These are phyloP conservation scores for Pythium sukuiense DNA, from an alignment of 352 stramenopile genomes.

Conservation along the genomic window DNA sequence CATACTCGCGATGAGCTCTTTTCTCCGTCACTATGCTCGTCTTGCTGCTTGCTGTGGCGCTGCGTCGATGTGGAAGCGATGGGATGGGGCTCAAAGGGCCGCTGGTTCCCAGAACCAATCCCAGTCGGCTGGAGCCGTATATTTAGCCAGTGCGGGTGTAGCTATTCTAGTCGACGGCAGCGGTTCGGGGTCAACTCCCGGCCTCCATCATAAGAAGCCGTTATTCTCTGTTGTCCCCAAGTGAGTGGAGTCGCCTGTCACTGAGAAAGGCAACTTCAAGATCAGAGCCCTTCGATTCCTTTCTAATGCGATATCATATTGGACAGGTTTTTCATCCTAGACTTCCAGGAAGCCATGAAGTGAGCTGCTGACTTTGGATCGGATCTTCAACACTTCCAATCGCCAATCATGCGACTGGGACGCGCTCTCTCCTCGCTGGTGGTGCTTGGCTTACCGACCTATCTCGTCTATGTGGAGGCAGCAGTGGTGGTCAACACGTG, in stretches of 20 bases:
- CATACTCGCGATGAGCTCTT: slow-evolving; percentile 27
- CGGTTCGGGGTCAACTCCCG: background rate
- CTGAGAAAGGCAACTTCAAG: slow-evolving; percentile 17
- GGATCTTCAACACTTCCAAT: background rate
- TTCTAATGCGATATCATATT: slow-evolving; percentile 12
- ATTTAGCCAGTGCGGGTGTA: background rate
- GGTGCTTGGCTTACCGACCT: background rate
- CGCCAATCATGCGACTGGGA: background rate
- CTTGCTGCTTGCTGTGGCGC: background rate
- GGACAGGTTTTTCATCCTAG: background rate
- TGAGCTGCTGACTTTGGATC: background rate
- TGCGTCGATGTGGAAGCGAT: background rate
- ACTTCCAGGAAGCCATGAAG: slow-evolving; percentile 1
- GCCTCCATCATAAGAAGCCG: slow-evolving; percentile 1
- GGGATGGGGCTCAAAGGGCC: background rate
- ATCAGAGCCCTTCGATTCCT: slow-evolving; percentile 15
- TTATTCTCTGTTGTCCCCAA: background rate
- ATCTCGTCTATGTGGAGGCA: slow-evolving; percentile 1
- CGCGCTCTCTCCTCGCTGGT: background rate
- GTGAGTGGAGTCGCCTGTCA: background rate
- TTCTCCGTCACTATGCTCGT: background rate
- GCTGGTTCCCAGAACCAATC: slow-evolving; percentile 2
- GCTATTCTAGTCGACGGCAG: background rate
- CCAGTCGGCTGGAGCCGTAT: background rate
- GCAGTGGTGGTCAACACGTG: slow-evolving; percentile 85